Conservation (phyloP, 2,329 filamentous ascomycete genomes). For the Domatiomyces globalis region DNA sequence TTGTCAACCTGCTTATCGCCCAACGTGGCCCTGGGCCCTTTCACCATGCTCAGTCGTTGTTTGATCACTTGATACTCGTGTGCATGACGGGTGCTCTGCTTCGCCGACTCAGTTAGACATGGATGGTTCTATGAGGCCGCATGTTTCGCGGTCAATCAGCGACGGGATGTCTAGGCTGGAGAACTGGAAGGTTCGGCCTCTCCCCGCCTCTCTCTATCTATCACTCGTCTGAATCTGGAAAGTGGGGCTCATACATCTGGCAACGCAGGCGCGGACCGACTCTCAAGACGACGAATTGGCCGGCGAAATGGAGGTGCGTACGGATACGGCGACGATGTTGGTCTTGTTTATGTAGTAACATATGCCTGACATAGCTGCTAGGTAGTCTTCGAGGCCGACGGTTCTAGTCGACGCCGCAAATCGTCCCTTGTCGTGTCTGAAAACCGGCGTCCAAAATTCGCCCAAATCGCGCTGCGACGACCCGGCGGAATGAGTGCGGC, state of each 20-base stretch:
- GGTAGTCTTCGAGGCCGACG: conserved; percentile 44
- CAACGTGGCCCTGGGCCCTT: too few relatives aligned
- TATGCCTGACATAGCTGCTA: conserved; percentile 18
- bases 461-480: not conserved
- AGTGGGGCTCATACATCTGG: not conserved
- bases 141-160: too few relatives aligned
- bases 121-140: too few relatives aligned
- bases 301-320: conserved; percentile 17
- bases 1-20: not conserved
- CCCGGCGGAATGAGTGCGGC: conserved; percentile 1
- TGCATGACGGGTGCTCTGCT: too few relatives aligned
- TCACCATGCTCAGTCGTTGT: too few relatives aligned
- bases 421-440: conserved; percentile 39
- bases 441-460: not conserved
- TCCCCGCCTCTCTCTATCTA: not conserved
- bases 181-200: not conserved
- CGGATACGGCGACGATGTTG: not conserved
- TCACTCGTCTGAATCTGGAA: not conserved
- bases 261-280: not conserved
- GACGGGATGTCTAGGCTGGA: not conserved
- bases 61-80: too few relatives aligned
- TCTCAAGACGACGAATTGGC: conserved; percentile 25
- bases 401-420: conserved; percentile 41
- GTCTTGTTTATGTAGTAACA: not conserved
- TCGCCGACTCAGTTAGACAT: too few relatives aligned